Evolutionary conservation across 768 basidiomycete species (phyloP), one percentile per base, ranked within the genome.

Genomic region (Daedalea quercina): DNA sequence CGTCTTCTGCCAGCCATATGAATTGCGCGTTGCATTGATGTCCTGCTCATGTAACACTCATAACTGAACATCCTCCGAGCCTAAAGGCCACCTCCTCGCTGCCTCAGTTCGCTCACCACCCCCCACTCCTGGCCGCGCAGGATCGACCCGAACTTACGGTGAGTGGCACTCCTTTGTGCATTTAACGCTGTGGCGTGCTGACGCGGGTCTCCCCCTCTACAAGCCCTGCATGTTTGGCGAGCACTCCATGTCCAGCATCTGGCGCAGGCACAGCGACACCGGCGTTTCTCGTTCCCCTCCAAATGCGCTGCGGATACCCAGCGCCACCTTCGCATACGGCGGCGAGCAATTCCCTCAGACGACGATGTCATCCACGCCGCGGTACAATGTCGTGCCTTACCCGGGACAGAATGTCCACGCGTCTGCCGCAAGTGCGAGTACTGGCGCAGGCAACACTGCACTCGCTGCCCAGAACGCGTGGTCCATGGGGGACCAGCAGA

Each of bases 11-110:
- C 26, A 33, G 43, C 23, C 50, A 57, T 58, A 62, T 60, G 54
- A 54, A 57, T 60, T 57, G 45, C 45, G 60, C 47, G 54, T 54
- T 60, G 54, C 55, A 42, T 13, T 56, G 49, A 60, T 60, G 62
- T 33, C 52, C 50, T 47, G 56, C 48, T 57, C 60, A 51, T 52
- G 47, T 56, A 55, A 51, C 60, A 58, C 55, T 52, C 58, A 63
- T 60, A 60, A 45, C 60, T 50, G 26, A 35, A 53, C 53, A 54
- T 51, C 54, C 54, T 43, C 54, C 52, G 46, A 53, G 52, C 31
- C 57, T 60, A 55, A 57, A 56, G 49, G 52, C 58, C 50, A 47
- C 57, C 57, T 37, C 47, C 53, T 54, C 57, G 56, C 48, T 54
- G 60, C 47, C 50, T 56, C 41, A 47, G 34, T 53, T 52, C 26